Conservation (phyloP, 2,329 filamentous ascomycete species). For the Verticillium nonalfalfae region DNA sequence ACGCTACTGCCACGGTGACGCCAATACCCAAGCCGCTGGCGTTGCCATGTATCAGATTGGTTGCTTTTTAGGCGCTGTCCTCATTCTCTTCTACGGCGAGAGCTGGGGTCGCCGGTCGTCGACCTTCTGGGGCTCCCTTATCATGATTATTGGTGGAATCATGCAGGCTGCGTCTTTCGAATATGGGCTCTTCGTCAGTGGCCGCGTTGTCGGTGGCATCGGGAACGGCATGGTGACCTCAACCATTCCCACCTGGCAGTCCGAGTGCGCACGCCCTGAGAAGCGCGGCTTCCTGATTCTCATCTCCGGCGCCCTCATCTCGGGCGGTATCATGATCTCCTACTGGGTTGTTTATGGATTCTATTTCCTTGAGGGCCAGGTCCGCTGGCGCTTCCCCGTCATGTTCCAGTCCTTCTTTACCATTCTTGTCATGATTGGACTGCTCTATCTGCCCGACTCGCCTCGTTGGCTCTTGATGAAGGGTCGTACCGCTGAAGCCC, state of each 20-base stretch:
- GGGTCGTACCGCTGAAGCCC: slow-evolving; percentile 18
- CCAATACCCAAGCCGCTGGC: slow-evolving; percentile 20
- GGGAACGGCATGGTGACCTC: slow-evolving; percentile 21
- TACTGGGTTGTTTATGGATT: slow-evolving; percentile 25
- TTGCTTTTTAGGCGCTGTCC: slow-evolving; percentile 20
- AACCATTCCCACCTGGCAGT: slow-evolving; percentile 21
- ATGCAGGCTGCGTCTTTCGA: slow-evolving; percentile 17
- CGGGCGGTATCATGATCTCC: slow-evolving; percentile 21
- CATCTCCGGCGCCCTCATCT: slow-evolving; percentile 19
- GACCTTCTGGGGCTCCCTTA: slow-evolving; percentile 21
- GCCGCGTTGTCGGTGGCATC: slow-evolving; percentile 19
- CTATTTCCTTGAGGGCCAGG: slow-evolving; percentile 19
- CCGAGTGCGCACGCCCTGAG: slow-evolving; percentile 19
- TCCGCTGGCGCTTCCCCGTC: slow-evolving; percentile 26
- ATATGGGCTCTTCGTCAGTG: slow-evolving; percentile 17
- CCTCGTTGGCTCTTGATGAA: slow-evolving; percentile 29
- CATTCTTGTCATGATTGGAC: slow-evolving; percentile 21
- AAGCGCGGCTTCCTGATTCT: slow-evolving; percentile 19
- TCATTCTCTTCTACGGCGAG: slow-evolving; percentile 21
- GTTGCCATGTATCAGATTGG: slow-evolving; percentile 21
- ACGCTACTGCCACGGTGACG: slow-evolving; percentile 15
- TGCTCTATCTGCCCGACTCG: slow-evolving; percentile 26
- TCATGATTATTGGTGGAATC: slow-evolving; percentile 21
- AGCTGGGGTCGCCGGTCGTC: slow-evolving; percentile 22
- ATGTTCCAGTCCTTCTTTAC: slow-evolving; percentile 22